Conservation (phyloP, 257 asterid species). For the Salvia miltiorrhiza region DNA sequence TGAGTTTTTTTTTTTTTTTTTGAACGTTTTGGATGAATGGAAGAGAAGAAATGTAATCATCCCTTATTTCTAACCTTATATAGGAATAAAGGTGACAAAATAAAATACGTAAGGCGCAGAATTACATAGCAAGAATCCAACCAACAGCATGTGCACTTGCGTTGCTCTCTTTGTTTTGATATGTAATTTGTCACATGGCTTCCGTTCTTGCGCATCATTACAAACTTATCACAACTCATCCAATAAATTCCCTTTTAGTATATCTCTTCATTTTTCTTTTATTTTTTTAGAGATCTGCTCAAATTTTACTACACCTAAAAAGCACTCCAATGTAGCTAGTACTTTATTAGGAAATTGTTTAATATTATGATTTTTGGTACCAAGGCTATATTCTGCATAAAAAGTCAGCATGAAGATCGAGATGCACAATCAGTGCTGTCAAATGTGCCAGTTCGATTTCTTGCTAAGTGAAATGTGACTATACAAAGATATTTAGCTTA, state of each 20-base stretch:
- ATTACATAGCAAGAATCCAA: neutral
- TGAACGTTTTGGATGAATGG: no score
- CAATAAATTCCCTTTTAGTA: neutral
- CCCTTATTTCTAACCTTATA: neutral
- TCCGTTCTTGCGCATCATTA: neutral
- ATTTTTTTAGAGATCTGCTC: neutral
- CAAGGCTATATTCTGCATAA: neutral
- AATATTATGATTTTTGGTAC: neutral
- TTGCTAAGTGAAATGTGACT: no score
- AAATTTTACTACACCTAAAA: neutral
- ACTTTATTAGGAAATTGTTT: neutral
- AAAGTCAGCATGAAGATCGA: neutral
- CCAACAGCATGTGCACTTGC: conserved; percentile 19
- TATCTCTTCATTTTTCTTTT: neutral
- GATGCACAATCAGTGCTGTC: neutral
- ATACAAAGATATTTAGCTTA: no score
- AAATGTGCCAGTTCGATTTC: no score
- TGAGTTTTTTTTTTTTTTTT: no score
- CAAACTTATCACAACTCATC: neutral
- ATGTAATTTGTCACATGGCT: conserved; percentile 18
- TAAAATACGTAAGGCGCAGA: neutral
- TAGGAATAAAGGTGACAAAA: neutral
- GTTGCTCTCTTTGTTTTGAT: conserved; percentile 10
- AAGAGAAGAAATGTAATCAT: no score
- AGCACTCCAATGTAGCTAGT: neutral